Evolutionary conservation across 106 monocot genomes (phyloP), one percentile per base, ranked within the genome.

Genomic region (Allium sativum): DNA sequence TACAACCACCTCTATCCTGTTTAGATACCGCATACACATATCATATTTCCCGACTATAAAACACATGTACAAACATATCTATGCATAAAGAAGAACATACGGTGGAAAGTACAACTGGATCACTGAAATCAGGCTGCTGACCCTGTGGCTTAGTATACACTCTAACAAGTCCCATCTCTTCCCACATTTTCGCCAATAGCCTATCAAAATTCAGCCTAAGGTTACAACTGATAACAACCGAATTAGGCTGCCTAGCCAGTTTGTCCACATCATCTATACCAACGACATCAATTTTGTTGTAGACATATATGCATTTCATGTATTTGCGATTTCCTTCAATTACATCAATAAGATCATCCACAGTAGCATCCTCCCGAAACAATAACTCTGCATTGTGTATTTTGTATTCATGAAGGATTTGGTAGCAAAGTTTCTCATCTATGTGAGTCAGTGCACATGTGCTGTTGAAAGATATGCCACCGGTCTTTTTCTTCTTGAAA

Each of bases 311-410:
- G 59, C 92, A 98, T 54, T 98, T 98, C 78, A 98, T 92, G 71
- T 98, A 98, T 61, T 98, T 98, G 21, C 98, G 77, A 48, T 98
- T 98, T 52, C 98, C 98, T 62, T 98, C 98, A 20, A 98, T 98
- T 40, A 98, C 92, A 79, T 98, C 98, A 53, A 98, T 98, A 44
- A 98, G 76, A 74, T 98, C 98, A 81, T 98, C 98, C 20, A 98
- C 98, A 55, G 88, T 88, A 61, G 87, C 98, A 92, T 98, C 92
- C 71, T 98, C 98, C 44, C 98, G 82, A 75, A 98, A 98, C 45
- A 98, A 65, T 80, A 91, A 91, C 92, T 98, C 98, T 53, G 98
- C 98, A 77, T 98, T 98, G 78, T 98, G 98, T 78, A 98, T 98
- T 65, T 98, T 98, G 76, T 98, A 98, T 53, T 92, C 98, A 19